Evolutionary conservation across 352 stramenopile genomes (phyloP), one percentile per base, ranked within the genome.

Genomic region (Phytophthora idaei): DNA sequence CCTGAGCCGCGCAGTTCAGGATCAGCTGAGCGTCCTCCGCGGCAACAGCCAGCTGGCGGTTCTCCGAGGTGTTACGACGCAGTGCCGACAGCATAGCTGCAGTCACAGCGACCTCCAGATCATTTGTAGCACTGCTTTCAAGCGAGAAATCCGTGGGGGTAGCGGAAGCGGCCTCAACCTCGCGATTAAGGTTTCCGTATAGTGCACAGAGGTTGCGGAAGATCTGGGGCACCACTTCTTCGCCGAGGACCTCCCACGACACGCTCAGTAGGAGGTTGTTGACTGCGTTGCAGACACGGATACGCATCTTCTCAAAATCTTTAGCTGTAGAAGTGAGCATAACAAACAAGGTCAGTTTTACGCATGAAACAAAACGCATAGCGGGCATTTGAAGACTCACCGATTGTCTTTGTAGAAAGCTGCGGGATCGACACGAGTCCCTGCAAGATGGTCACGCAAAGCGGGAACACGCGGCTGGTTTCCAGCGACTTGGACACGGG

Each of bases 221-320:
- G 14, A 94, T 74, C 67, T 93, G 85, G 39, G 81, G 70, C 52
- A 94, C 69, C 8, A 77, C 60, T 11, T 89, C 73, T 67, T 81
- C 78, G 29, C 81, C 71, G 29, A 93, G 64, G 9, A 71, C 68
- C 46, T 86, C 69, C 76, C 81, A 91, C 7, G 80, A 76, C 34
- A 90, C 63, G 11, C 67, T 76, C 48, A 91, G 79, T 34, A 95
- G 49, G 50, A 94, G 74, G 65, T 96, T 96, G 70, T 90, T 96
- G 8, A 96, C 64, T 7, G 85, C 84, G 55, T 94, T 94, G 67
- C 74, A 85, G 11, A 87, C 81, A 50, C 89, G 89, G 52, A 92
- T 87, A 57, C 86, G 89, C 69, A 96, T 95, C 49, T 80, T 83
- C 52, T 86, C 78, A 44, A 96, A 94, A 65, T 95, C 87, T 10